phyloP scores from a whole-genome alignment of 163 green algal species.

The Chlamydomonas reinhardtii region DNA sequence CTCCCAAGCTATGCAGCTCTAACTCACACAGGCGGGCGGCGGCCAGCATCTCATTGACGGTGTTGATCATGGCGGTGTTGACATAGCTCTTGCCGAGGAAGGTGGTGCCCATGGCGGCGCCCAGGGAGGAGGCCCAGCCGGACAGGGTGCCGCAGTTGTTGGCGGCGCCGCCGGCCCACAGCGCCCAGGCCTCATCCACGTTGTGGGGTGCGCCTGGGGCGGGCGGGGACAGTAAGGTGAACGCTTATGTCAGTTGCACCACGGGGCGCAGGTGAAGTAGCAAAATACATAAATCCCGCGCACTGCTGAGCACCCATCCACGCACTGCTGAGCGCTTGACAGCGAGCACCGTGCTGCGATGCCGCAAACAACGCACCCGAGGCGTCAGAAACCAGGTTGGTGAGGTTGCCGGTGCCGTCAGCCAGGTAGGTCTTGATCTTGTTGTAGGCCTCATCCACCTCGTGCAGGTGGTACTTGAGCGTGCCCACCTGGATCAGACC shows the following conservation, averaged over 20 bases:
- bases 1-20: no score
- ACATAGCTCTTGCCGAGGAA: conserved; percentile 4
- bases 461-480: neutral
- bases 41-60: conserved; percentile 12
- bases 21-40: neutral
- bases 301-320: no score
- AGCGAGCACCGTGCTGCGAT: no score
- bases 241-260: no score
- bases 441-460: neutral
- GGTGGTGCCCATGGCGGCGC: neutral
- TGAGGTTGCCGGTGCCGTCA: neutral
- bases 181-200: conserved; percentile 24
- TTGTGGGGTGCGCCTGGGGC: conserved; percentile 22
- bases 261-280: no score
- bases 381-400: neutral
- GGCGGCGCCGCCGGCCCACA: conserved; percentile 26
- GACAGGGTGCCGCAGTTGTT: conserved; percentile 15
- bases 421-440: neutral
- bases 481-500: neutral
- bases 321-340: no score
- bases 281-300: no score
- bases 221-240: no score
- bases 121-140: neutral
- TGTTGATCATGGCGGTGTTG: conserved; percentile 22
- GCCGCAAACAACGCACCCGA: neutral